phyloP scores from a whole-genome alignment of 2,329 filamentous ascomycete species.

The Claviceps pazoutovae region DNA sequence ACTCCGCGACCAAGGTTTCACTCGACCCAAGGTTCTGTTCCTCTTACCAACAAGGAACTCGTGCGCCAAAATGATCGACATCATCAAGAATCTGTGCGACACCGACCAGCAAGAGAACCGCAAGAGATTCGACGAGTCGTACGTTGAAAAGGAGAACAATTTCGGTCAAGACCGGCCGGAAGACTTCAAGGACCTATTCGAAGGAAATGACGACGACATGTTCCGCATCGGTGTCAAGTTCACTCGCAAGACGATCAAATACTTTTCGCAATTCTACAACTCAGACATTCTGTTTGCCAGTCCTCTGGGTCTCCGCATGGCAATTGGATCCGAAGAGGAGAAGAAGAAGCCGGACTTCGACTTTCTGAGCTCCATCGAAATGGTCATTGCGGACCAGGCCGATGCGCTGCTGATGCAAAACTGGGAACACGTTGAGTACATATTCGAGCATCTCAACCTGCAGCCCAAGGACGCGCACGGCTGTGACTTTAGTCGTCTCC shows the following conservation, averaged over 20 bases:
- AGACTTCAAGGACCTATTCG: constrained; percentile 81
- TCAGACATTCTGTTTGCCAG: constrained; percentile 91
- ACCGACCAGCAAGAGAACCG: constrained; percentile 92
- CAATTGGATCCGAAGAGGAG: constrained; percentile 65
- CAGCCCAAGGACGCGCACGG: constrained; percentile 83
- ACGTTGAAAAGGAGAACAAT: constrained; percentile 49
- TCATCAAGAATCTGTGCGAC: constrained; percentile 59
- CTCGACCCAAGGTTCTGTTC: constrained; percentile 82
- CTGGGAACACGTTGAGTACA: constrained; percentile 89
- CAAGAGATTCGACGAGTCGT: constrained; percentile 79
- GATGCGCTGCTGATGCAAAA: constrained; percentile 95
- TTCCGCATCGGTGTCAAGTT: constrained; percentile 95
- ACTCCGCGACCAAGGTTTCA: constrained; percentile 86
- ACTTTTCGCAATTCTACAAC: constrained; percentile 89
- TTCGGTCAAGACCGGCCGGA: constrained; percentile 63
- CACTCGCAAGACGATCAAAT: constrained; percentile 89
- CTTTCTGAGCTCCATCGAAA: constrained; percentile 85
- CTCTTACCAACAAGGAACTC: constrained; percentile 79
- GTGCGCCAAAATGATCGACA: constrained; percentile 64
- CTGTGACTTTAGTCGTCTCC: constrained; percentile 83
- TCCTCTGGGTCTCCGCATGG: constrained; percentile 77
- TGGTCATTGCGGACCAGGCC: constrained; percentile 81
- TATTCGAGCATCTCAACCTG: constrained; percentile 82
- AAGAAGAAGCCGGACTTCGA: constrained; percentile 59
- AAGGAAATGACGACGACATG: constrained; percentile 93